Base-by-base conservation (phyloP, 1,284 basidiomycete species). In the Ganoderma sinense region DNA sequence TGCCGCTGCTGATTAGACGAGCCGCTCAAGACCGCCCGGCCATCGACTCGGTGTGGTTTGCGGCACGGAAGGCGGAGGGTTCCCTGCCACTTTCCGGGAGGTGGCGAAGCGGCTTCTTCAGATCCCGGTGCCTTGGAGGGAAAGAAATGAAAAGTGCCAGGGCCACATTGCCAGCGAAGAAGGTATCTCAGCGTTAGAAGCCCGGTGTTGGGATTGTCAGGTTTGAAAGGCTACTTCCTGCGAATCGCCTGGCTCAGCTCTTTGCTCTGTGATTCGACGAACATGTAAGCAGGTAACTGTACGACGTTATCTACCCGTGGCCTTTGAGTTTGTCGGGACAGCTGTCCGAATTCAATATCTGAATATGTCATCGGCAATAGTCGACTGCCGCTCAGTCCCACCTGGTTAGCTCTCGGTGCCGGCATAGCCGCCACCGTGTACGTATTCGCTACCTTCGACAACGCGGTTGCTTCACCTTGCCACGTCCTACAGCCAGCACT, bases 381-480 rank as follows among this genome's bases (percentile, higher is more conserved):
- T 51, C 48, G 23, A 26, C 23, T 26, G 23, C 45, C 45, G 45
- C 45, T 48, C 45, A n/a, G 20, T 23, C 45, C 45, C 45, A 23
- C 45, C 7, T n/a, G 48, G 48, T n/a, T 23, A 45, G 16, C 43
- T n/a, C 4, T 26, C 48, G 48, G 48, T 26, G 23, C 48, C 48
- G 48, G 48, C 48, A 51, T 51, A 10, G 48, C 48, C 23, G 13
- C 26, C 48, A 23, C 4, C 7, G 13, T 26, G 48, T 51, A 51
- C 48, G 48, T 51, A 51, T 51, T 51, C 48, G 48, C 48, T 51
- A 51, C 48, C 48, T 51, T 51, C 48, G 23, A 51, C n/a, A 11
- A 26, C 23, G 23, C 2, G 2, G 48, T 51, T 26, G 11, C n/a
- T 11, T 26, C 23, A 1, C 10, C 7, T 13, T 23, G 48, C 23